Conservation (phyloP, 163 green algal genomes). For the Volvox carteri region DNA sequence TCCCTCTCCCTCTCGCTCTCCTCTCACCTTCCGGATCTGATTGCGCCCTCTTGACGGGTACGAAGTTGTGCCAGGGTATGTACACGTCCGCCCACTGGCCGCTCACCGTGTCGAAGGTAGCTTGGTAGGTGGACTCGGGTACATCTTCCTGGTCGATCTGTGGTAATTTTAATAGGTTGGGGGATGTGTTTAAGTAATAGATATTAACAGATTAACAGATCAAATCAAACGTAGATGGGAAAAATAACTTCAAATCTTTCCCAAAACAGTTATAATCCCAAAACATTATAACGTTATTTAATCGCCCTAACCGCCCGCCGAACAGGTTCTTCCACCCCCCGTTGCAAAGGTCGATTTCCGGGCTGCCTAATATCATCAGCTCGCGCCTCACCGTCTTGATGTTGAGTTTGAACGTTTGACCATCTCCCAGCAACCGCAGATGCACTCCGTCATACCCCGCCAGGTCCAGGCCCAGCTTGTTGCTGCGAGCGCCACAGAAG, state of each 20-base stretch:
- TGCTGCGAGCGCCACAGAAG: constrained; percentile 87
- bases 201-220: no score
- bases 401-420: constrained; percentile 93
- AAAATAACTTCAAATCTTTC: no score
- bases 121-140: constrained; percentile 89
- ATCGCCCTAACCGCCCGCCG: no score
- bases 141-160: constrained; percentile 74
- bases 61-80: constrained; percentile 91
- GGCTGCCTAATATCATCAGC: no score
- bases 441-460: constrained; percentile 81
- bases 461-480: constrained; percentile 71
- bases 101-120: constrained; percentile 84
- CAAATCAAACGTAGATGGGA: no score
- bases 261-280: no score
- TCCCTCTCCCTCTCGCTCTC: background rate
- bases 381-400: constrained; percentile 82
- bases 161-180: no score
- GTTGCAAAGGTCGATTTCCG: no score
- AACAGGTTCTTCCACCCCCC: no score
- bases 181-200: no score
- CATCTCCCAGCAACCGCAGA: constrained; percentile 83
- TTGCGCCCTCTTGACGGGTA: constrained; percentile 83
- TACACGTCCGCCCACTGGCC: constrained; percentile 83
- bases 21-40: constrained; percentile 62
- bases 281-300: no score